These are phyloP conservation scores for Gaertneriomyces semiglobifer DNA, from an alignment of 192 early-diverging fungal genomes.

Conservation along the genomic window DNA sequence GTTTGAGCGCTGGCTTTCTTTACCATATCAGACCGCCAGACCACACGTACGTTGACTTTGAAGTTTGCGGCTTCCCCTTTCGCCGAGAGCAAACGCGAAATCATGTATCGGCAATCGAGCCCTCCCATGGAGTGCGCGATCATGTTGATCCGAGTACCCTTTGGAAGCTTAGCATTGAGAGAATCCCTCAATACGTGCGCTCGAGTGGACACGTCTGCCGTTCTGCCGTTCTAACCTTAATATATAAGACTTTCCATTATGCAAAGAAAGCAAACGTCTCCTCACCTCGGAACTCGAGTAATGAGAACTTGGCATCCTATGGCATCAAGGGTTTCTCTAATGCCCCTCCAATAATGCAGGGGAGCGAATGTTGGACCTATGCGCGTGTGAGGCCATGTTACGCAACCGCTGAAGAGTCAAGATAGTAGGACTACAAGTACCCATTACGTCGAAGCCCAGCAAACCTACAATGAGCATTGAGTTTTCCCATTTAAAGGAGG, in stretches of 20 bases:
- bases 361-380: conserved; percentile 37
- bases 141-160: conserved; percentile 65
- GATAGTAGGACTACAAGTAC: conserved; percentile 3
- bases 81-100: conserved; percentile 65
- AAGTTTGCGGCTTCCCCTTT: conserved; percentile 36
- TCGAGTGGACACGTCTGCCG: conserved; percentile 69
- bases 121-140: conserved; percentile 90
- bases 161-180: conserved; percentile 40
- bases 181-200: conserved; percentile 65
- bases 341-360: conserved; percentile 82
- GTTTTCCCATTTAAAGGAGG: no score
- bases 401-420: not conserved
- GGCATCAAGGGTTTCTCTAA: conserved; percentile 68
- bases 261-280: no score
- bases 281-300: conserved; percentile 51
- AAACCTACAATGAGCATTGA: conserved; percentile 39
- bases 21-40: not conserved
- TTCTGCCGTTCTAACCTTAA: conserved; percentile 32
- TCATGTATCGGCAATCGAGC: conserved; percentile 79
- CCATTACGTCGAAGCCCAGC: conserved; percentile 79
- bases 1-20: not conserved
- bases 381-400: not conserved
- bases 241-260: no score
- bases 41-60: conserved; percentile 8
- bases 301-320: conserved; percentile 73